Conservation (phyloP, 495 filamentous ascomycete species). For the Venustampulla echinocandica region DNA sequence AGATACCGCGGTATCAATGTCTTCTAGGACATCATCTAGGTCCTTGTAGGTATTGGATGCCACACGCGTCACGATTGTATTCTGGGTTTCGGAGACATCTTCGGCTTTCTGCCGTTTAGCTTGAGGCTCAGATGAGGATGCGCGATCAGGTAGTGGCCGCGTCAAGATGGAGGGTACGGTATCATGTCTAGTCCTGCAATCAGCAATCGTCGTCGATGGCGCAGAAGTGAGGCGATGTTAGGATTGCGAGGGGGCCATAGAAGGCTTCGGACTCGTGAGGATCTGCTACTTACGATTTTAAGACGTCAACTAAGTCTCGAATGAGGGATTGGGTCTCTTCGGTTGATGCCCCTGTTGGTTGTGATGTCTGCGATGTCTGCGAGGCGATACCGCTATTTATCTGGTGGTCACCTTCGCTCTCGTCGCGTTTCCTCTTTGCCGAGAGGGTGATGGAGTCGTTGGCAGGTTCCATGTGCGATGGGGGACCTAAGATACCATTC, state of each 20-base stretch:
- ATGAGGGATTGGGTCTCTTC: constrained; percentile 14
- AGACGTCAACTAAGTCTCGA: constrained; percentile 22
- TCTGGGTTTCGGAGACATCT: constrained; percentile 10
- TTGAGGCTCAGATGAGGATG: constrained; percentile 17
- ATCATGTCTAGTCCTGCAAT: constrained; percentile 30
- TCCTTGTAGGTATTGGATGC: constrained; percentile 32
- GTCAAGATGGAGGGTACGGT: constrained; percentile 34
- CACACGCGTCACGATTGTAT: constrained; percentile 36
- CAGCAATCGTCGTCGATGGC: neutral
- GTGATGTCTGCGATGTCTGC: constrained; percentile 21
- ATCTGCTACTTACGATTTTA: constrained; percentile 22
- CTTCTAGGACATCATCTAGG: constrained; percentile 37
- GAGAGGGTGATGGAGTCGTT: constrained; percentile 19
- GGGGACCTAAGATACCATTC: constrained; percentile 16
- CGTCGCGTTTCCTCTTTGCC: constrained; percentile 49
- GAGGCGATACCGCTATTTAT: constrained; percentile 21
- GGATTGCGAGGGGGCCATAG: neutral
- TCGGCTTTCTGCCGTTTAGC: constrained; percentile 23
- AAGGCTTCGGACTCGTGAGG: neutral
- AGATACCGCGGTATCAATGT: constrained; percentile 32
- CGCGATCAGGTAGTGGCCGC: constrained; percentile 30
- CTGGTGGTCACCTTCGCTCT: constrained; percentile 25
- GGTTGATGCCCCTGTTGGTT: neutral
- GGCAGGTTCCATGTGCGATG: constrained; percentile 8
- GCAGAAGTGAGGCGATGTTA: neutral